Evolutionary conservation across 345 rosid species (phyloP).

Genomic region (Eucalyptus brandiana): DNA sequence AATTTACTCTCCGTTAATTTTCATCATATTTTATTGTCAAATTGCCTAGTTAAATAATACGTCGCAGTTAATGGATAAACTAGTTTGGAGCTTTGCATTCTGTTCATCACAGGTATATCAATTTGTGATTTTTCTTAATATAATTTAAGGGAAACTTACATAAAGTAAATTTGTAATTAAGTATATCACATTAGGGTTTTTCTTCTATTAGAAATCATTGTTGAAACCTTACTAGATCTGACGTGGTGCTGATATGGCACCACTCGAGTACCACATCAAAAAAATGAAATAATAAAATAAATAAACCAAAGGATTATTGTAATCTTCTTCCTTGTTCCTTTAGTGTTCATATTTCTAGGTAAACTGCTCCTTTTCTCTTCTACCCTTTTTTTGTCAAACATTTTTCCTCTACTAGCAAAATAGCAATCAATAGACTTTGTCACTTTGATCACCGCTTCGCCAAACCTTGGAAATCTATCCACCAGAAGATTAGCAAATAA

Average conservation of each 20-base stretch:
- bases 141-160: accelerated
- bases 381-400: no score
- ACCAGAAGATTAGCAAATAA: not conserved
- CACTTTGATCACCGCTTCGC: not conserved
- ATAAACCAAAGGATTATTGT: no score
- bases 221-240: no score
- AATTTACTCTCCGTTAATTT: accelerated
- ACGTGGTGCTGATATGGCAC: no score
- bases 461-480: not conserved
- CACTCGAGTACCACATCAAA: no score
- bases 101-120: accelerated
- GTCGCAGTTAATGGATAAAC: accelerated
- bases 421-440: not conserved
- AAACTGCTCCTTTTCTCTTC: no score
- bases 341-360: no score
- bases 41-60: accelerated
- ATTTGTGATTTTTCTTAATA: no score
- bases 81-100: accelerated
- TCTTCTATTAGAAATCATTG: no score
- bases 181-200: accelerated
- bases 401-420: not conserved
- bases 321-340: no score
- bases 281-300: no score
- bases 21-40: accelerated
- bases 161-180: accelerated